Conservation (phyloP, 495 filamentous ascomycete genomes). For the Aspergillus avenaceus region DNA sequence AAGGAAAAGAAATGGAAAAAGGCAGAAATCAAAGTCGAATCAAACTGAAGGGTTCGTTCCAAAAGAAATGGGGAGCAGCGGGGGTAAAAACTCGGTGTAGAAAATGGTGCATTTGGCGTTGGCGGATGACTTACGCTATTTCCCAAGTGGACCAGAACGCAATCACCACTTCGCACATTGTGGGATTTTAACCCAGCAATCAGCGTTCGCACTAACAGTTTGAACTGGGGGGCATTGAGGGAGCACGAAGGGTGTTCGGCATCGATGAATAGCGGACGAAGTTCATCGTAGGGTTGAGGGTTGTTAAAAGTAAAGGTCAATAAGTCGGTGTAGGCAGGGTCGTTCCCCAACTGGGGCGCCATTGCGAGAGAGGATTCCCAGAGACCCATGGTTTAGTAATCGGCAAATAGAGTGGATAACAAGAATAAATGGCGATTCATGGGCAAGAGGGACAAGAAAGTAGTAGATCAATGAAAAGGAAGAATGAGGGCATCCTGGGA, state of each 20-base stretch:
- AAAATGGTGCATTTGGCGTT: background rate
- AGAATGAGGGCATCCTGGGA: constrained; percentile 8
- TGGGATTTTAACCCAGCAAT: constrained; percentile 53
- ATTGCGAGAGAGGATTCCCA: constrained; percentile 28
- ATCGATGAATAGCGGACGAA: constrained; percentile 52
- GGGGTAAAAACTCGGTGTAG: constrained; percentile 10
- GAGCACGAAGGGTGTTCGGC: constrained; percentile 50
- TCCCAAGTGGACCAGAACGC: constrained; percentile 57
- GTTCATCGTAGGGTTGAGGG: constrained; percentile 29
- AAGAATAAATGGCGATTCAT: background rate
- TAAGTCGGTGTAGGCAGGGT: constrained; percentile 35
- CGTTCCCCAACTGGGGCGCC: constrained; percentile 15
- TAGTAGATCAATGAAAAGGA: background rate
- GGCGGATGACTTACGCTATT: constrained; percentile 47
- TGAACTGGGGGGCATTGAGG: constrained; percentile 50
- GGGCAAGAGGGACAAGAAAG: background rate
- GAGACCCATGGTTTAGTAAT: constrained; percentile 25
- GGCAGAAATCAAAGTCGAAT: constrained; percentile 5
- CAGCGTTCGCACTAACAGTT: constrained; percentile 44
- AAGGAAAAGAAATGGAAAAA: constrained; percentile 5
- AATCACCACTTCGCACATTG: constrained; percentile 52
- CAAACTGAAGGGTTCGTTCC: background rate
- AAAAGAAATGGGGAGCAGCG: background rate
- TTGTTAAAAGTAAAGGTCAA: constrained; percentile 38
- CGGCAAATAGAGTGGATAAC: background rate